Conservation (phyloP, 2,329 filamentous ascomycete species). For the Cylindrodendrum hubeiense region DNA sequence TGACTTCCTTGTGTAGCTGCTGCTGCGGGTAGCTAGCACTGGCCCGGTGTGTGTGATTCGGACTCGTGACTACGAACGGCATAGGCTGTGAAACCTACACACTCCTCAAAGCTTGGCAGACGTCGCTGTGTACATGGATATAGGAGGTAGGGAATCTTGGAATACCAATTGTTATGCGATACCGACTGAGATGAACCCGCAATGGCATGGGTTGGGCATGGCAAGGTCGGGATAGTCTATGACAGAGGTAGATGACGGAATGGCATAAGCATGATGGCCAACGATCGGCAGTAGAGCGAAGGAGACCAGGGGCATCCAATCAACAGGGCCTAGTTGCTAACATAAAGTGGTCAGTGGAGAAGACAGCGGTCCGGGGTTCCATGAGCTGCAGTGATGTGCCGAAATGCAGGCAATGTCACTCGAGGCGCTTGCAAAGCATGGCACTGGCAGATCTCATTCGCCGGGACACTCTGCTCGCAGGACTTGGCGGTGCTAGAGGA, state of each 20-base stretch:
- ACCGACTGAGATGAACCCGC: background rate
- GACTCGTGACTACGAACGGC: constrained; percentile 9
- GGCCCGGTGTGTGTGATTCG: background rate
- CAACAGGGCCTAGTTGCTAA: constrained; percentile 29
- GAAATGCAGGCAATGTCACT: constrained; percentile 28
- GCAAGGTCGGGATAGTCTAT: background rate
- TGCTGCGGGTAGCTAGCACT: background rate
- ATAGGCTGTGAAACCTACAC: constrained; percentile 21
- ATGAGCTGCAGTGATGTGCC: constrained; percentile 24
- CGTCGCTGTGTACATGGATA: constrained; percentile 6
- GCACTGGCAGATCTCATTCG: constrained; percentile 17
- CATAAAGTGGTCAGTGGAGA: constrained; percentile 23
- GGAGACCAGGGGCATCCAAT: constrained; percentile 30
- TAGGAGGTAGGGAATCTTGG: constrained; percentile 6
- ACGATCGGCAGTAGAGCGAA: constrained; percentile 24
- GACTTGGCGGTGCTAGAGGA: constrained; percentile 2
- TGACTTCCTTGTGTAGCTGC: background rate
- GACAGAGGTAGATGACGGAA: constrained; percentile 1
- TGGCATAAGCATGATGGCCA: constrained; percentile 14
- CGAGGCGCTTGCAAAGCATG: constrained; percentile 17
- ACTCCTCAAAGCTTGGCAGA: constrained; percentile 13
- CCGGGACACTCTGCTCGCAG: constrained; percentile 6
- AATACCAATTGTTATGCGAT: constrained; percentile 10
- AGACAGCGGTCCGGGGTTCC: constrained; percentile 11
- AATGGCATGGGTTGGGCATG: background rate